phyloP scores from a whole-genome alignment of 2,329 filamentous ascomycete genomes.

The Tricladium varicosporioides region DNA sequence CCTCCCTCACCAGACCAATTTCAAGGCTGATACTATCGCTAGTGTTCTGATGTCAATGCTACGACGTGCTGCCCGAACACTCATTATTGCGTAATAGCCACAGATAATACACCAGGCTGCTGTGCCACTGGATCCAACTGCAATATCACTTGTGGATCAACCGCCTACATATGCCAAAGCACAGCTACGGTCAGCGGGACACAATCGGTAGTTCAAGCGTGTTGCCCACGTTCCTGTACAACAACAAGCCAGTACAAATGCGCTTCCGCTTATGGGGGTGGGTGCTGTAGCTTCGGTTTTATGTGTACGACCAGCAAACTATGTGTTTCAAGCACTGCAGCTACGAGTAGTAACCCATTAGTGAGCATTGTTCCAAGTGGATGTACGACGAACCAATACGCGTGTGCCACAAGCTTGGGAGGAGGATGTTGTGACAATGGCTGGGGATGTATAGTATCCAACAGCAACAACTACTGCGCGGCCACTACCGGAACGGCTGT shows the following conservation, averaged over 20 bases:
- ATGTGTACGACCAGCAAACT: constrained; percentile 39
- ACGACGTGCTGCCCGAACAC: constrained; percentile 43
- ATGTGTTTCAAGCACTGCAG: constrained; percentile 36
- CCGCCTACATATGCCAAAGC: constrained; percentile 33
- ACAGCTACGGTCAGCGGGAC: constrained; percentile 25
- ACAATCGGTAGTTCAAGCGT: constrained; percentile 23
- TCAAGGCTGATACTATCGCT: not conserved
- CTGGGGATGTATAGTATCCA: constrained; percentile 42
- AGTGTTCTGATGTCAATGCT: constrained; percentile 44
- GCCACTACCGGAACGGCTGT: constrained; percentile 31
- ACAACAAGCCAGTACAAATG: constrained; percentile 33
- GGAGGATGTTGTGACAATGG: constrained; percentile 50
- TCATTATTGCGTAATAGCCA: constrained; percentile 46
- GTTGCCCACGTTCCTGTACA: constrained; percentile 36
- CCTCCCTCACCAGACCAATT: not conserved
- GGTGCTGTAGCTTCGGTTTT: constrained; percentile 47
- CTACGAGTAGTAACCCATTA: constrained; percentile 25
- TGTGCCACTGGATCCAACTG: constrained; percentile 43
- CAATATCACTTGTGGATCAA: constrained; percentile 35
- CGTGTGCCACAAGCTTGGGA: constrained; percentile 41
- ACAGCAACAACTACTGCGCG: constrained; percentile 41
- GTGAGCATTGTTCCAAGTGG: constrained; percentile 39
- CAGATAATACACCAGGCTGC: constrained; percentile 36
- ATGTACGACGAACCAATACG: constrained; percentile 45
- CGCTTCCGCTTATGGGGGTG: constrained; percentile 32